Conservation (phyloP, 106 monocot species). For the Dactylorhiza incarnata region DNA sequence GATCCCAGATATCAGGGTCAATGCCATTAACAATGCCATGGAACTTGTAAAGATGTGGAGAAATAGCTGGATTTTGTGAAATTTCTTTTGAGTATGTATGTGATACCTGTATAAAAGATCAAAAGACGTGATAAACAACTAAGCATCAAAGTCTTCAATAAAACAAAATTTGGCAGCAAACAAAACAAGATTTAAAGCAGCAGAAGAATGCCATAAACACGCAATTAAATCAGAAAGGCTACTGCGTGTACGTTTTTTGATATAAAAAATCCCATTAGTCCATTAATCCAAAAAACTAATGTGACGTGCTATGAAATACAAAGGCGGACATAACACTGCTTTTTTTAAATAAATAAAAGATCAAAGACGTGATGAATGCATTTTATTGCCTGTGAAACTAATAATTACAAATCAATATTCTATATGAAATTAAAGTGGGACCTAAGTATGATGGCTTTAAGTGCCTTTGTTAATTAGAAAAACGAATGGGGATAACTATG, state of each 20-base stretch:
- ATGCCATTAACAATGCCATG: conserved; percentile 93
- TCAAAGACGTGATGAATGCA: too few relatives aligned
- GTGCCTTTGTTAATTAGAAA: too few relatives aligned
- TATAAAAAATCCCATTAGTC: not conserved
- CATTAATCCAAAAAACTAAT: not conserved
- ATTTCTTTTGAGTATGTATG: conserved; percentile 81
- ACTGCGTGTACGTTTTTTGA: not conserved
- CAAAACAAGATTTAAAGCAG: not conserved
- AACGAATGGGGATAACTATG: too few relatives aligned
- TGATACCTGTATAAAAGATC: conserved; percentile 55
- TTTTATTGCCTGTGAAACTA: too few relatives aligned
- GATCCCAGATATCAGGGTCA: conserved; percentile 98
- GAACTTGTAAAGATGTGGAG: conserved; percentile 78
- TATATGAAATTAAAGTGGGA: too few relatives aligned
- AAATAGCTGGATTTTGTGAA: conserved; percentile 63
- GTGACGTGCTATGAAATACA: not conserved
- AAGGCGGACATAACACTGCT: not conserved
- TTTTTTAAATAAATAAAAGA: too few relatives aligned
- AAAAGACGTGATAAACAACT: not conserved
- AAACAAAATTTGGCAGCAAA: not conserved
- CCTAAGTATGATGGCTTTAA: too few relatives aligned
- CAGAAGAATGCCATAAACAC: not conserved
- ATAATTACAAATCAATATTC: too few relatives aligned
- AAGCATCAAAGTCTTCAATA: not conserved
- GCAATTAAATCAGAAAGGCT: not conserved